phyloP scores from a whole-genome alignment of 768 basidiomycete genomes.

The Calocera viscosa region DNA sequence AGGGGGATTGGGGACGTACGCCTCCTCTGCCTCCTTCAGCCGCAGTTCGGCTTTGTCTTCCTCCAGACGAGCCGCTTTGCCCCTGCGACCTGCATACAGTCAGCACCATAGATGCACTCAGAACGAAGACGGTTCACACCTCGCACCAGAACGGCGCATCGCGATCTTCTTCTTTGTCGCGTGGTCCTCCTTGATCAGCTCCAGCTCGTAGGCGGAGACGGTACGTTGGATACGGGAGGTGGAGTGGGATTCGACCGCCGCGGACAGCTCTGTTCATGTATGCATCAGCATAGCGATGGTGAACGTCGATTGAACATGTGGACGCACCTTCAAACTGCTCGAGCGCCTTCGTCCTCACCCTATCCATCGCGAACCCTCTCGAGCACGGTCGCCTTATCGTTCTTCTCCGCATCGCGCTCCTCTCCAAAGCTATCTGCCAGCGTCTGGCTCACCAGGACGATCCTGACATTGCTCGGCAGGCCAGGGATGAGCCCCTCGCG shows the following conservation, averaged over 20 bases:
- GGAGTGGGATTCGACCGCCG: slow-evolving; percentile 19
- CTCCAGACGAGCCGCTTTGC: slow-evolving; percentile 8
- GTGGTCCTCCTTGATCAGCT: slow-evolving; percentile 20
- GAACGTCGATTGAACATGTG: not conserved
- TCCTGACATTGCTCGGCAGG: slow-evolving; percentile 32
- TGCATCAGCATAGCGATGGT: not conserved
- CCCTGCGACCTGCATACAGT: not conserved
- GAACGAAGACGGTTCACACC: slow-evolving; percentile 35
- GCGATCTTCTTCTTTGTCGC: slow-evolving; percentile 38
- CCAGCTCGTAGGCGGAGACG: slow-evolving; percentile 15
- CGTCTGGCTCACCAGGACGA: slow-evolving; percentile 37
- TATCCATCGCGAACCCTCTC: slow-evolving; percentile 36
- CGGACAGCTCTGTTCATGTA: slow-evolving; percentile 21
- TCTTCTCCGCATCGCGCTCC: slow-evolving; percentile 14
- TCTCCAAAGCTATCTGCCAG: slow-evolving; percentile 20
- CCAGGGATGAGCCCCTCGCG: slow-evolving; percentile 39
- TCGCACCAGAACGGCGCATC: slow-evolving; percentile 39
- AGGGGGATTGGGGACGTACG: not conserved
- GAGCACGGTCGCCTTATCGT: slow-evolving; percentile 25
- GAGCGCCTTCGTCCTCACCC: slow-evolving; percentile 27
- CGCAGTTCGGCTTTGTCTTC: not conserved
- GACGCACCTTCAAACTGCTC: slow-evolving; percentile 20
- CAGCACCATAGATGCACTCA: too few species aligned
- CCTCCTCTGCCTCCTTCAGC: slow-evolving; percentile 5
- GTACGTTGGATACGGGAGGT: slow-evolving; percentile 15